Percentiles rank a stretch among this genome's conserved stretches.
Conservation (phyloP, 208 protist species). For the Zelonia costaricensis region DNA sequence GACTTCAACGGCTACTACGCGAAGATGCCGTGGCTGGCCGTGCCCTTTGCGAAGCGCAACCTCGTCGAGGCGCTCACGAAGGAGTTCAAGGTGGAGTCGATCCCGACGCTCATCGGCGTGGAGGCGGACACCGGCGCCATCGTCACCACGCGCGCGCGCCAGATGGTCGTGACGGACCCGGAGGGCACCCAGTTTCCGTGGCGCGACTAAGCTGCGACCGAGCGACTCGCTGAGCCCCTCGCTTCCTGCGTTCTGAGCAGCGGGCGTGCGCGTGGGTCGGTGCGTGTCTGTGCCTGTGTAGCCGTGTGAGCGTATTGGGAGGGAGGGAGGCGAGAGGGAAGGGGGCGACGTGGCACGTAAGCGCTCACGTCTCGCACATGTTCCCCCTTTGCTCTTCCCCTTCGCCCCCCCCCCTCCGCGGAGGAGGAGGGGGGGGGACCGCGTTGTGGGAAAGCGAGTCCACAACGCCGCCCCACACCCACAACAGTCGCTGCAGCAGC, state of each 20-base stretch:
- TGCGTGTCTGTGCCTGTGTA: neutral
- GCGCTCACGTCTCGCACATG: too few relatives aligned
- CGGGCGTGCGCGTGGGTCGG: neutral
- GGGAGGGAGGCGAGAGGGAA: neutral
- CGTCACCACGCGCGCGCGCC: slow-evolving; percentile 57
- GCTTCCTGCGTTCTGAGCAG: neutral
- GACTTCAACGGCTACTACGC: slow-evolving; percentile 74
- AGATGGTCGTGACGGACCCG: slow-evolving; percentile 53
- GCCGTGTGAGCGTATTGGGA: neutral
- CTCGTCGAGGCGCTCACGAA: slow-evolving; percentile 47
- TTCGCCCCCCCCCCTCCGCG: too few relatives aligned
- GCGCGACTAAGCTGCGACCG: slow-evolving; percentile 10
- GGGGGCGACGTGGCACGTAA: neutral
- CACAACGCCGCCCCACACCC: too few relatives aligned
- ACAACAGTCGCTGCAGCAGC: too few relatives aligned
- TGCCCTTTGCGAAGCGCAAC: slow-evolving; percentile 54
- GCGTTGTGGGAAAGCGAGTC: too few relatives aligned
- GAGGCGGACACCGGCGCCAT: slow-evolving; percentile 74
- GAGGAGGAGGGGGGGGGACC: too few relatives aligned
- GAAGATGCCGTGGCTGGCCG: slow-evolving; percentile 82
- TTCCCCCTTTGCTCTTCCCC: neutral
- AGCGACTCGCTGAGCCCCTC: too few relatives aligned
- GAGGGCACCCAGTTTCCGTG: slow-evolving; percentile 78
- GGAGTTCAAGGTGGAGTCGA: slow-evolving; percentile 63
- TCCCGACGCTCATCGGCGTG: slow-evolving; percentile 78